phyloP scores from a whole-genome alignment of 2,329 filamentous ascomycete genomes.

The Teratosphaeria nubilosa region DNA sequence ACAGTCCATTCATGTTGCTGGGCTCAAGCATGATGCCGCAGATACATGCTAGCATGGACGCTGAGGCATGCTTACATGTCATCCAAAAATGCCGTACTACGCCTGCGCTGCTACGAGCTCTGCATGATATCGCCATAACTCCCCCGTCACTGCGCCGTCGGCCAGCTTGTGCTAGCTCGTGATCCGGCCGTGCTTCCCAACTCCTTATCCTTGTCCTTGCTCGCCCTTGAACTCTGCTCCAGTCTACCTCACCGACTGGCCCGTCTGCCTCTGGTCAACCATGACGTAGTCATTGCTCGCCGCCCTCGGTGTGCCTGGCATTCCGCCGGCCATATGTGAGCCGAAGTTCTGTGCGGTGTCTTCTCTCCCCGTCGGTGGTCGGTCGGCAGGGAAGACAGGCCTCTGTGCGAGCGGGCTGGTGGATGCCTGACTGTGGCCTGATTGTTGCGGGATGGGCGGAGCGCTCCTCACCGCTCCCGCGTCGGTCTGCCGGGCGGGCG shows the following conservation, averaged over 20 bases:
- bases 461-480: constrained; percentile 11
- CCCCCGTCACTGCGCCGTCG: background rate
- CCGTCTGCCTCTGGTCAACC: constrained; percentile 14
- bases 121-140: background rate
- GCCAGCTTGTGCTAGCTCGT: background rate
- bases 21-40: background rate
- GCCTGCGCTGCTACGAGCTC: background rate
- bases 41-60: background rate
- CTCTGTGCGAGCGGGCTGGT: constrained; percentile 16
- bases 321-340: constrained; percentile 14
- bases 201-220: background rate
- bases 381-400: constrained; percentile 14
- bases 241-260: background rate
- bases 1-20: background rate
- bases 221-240: background rate
- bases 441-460: background rate
- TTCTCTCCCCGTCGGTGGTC: constrained; percentile 13
- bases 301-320: constrained; percentile 12
- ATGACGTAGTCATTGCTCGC: constrained; percentile 23
- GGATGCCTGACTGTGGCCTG: constrained; percentile 9
- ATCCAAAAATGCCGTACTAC: background rate
- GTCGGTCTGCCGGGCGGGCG: constrained; percentile 14
- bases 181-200: background rate
- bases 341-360: constrained; percentile 14
- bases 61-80: background rate